A percentile compares a stretch with the other conserved stretches of the same genome.
phyloP scores from a whole-genome alignment of 768 basidiomycete species.

The Cyclocybe aegerita region DNA sequence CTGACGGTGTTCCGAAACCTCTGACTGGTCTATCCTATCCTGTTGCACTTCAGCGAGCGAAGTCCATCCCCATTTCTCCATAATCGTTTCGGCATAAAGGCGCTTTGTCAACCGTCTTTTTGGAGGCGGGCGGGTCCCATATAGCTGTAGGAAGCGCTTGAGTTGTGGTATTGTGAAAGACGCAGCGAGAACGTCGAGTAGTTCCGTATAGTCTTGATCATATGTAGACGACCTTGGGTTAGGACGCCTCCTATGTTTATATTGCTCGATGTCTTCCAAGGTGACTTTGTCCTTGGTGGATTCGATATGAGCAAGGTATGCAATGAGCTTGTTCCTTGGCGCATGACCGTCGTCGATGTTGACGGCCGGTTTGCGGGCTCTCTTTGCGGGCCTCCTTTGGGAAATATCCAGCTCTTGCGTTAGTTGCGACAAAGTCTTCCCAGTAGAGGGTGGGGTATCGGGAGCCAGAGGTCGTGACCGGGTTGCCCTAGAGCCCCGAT shows the following conservation, averaged over 20 bases:
- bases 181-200: constrained; percentile 52
- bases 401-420: no score
- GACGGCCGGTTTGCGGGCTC: not conserved
- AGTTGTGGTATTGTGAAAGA: constrained; percentile 69
- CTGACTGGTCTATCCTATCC: constrained; percentile 48
- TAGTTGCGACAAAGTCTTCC: no score
- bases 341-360: not conserved
- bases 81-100: constrained; percentile 53
- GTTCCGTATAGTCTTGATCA: constrained; percentile 47
- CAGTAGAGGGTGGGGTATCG: no score
- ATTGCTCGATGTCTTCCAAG: constrained; percentile 61
- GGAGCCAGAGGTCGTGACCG: no score
- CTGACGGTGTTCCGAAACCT: constrained; percentile 39
- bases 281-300: constrained; percentile 46
- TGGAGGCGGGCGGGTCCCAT: constrained; percentile 36
- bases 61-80: constrained; percentile 70
- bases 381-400: not conserved
- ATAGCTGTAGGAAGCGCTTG: constrained; percentile 48
- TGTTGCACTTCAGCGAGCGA: constrained; percentile 53
- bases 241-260: constrained; percentile 39
- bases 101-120: constrained; percentile 34
- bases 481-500: no score
- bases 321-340: constrained; percentile 32
- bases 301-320: constrained; percentile 55
- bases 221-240: constrained; percentile 42